Base-by-base conservation (phyloP, 192 early-diverging fungal species). In the Coemansia sp. region DNA sequence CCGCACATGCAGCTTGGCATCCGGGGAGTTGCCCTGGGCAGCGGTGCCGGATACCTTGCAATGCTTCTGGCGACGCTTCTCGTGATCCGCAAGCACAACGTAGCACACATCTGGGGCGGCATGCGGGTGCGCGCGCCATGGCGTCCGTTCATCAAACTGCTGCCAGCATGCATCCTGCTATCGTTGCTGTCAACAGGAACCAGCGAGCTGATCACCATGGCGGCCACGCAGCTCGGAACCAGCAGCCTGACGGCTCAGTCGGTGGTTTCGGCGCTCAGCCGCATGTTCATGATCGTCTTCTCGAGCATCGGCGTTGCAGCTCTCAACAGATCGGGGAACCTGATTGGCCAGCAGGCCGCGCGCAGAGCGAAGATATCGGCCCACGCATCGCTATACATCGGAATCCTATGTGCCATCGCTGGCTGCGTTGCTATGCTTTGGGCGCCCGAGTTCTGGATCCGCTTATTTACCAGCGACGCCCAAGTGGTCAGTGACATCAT, bases 161-260 rank as follows among this genome's bases (percentile, higher is more conserved):
- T 81, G 40, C 70, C 78, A 1, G 50, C 66, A 11, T 69, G 78
- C 34, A 25, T 75, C 23, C 35, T 56, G 10, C 73, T 81, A 36
- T 29, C 78, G 1, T 46, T 81, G 33, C 65, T 81, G 2, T 81
- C 78, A 9, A 75, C 73, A 0, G 70, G 78, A 9, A 67, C 78
- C 22, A 90, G 87, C 65, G 92, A 93, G 73, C 65, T 90, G 1
- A 77, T 91, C 25, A 86, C 91, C 3, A 61, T 93, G 65, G 86
- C 84, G 0, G 90, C 94, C 3, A 92, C 92, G n/a, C 87, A 90
- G 61, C 75, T 99, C 1, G 94, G 95, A 29, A 82, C 85, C 0
- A 42, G 63, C 11, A 74, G 78, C 17, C 80, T 99, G 29, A 91
- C 94, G 10, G 87, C 89, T 13, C 96, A 99, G 63, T 84, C 89